Evolutionary conservation across 345 rosid species (phyloP).

Genomic region (Linum usitatissimum): DNA sequence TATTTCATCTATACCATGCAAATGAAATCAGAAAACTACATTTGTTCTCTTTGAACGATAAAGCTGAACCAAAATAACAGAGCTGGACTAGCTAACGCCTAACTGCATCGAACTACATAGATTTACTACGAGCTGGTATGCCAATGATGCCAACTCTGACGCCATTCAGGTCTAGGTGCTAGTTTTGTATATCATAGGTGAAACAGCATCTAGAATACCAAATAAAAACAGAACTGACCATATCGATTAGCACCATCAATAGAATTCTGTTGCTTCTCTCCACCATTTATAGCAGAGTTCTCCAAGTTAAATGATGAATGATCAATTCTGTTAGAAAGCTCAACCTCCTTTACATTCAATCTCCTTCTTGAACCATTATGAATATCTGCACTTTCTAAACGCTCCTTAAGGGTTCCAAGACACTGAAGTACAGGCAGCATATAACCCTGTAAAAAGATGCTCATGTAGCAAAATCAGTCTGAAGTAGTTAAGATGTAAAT

Average conservation of each 20-base stretch:
- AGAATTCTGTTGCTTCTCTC: not conserved
- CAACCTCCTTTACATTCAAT: not conserved
- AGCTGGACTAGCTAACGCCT: not conserved
- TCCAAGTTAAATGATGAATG: conserved; percentile 1
- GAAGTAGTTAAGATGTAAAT: not conserved
- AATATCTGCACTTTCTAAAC: conserved; percentile 24
- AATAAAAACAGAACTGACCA: not conserved
- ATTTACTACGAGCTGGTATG: not conserved
- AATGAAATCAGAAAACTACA: not conserved
- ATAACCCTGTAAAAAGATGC: conserved; percentile 37
- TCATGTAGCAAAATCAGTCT: not conserved
- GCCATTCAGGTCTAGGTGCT: not conserved
- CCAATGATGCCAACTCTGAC: not conserved
- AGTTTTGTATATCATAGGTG: not conserved
- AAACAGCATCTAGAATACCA: not conserved
- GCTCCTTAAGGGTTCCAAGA: conserved; percentile 50
- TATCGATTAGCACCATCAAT: not conserved
- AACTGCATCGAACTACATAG: not conserved
- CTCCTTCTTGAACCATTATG: conserved; percentile 22
- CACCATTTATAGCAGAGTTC: not conserved
- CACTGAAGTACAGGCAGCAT: conserved; percentile 66
- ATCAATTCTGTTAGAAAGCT: conserved; percentile 7
- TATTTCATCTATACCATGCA: not conserved
- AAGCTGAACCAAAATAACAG: not conserved
- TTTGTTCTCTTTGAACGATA: no score